Base-by-base conservation (phyloP, 164 flowering plant species). In the Cinnamomum chago region DNA sequence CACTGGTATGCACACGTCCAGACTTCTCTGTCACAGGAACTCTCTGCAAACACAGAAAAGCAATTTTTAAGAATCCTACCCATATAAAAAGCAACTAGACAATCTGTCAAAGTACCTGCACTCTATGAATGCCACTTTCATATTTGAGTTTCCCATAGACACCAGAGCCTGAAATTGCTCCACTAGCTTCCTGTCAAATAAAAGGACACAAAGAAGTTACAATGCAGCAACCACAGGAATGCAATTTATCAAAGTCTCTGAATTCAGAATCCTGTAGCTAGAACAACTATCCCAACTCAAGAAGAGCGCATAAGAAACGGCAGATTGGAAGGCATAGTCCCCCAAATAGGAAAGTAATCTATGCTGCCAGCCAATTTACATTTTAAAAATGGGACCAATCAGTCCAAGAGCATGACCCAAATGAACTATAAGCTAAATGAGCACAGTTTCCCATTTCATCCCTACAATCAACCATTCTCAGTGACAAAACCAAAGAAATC, bases 61-160 rank as follows among this genome's bases (percentile, higher is more conserved):
- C 18, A 4, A 47, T 2, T 68, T 18, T n/a, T 35, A 52, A 68
- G 40, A 67, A 40, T 68, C 14, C 25, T 68, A 64, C 71, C 22
- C 22, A 50, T 12, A 47, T 27, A 14, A 11, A 13, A 22, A 15
- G 4, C 17, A 20, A 40, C 5, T 50, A 51, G 55, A 62, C 60
- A 28, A 9, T 70, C 2, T 27, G 13, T 58, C 35, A 55, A 3
- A 47, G 62, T 67, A 91, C 99, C 97, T 95, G 99, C 75, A 95
- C 99, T 84, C 99, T 86, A 79, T 95, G 98, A 76, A 93, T 86
- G 74, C 99, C 99, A 86, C 99, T 93, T 87, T 95, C 99, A 84
- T 92, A 95, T 84, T 95, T 93, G 33, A 95, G 91, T 81, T 86
- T 93, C 75, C 99, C 98, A 79, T 82, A 95, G 24, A 84, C 95